Conservation (phyloP, 2,329 filamentous ascomycete species). For the Sporothrix pseudoabietina region DNA sequence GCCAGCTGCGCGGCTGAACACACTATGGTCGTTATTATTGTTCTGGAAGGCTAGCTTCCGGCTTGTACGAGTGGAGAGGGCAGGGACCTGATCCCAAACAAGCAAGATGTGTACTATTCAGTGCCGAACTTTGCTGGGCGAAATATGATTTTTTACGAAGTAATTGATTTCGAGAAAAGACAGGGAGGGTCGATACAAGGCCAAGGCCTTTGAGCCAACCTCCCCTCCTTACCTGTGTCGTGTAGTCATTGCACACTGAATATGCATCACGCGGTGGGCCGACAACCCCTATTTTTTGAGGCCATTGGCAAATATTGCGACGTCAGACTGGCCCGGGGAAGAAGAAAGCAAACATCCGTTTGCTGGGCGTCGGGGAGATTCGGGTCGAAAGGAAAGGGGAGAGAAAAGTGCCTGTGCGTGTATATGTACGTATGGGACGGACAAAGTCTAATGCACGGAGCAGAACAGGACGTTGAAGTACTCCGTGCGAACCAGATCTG, state of each 20-base stretch:
- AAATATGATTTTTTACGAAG: not conserved
- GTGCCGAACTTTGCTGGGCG: not conserved
- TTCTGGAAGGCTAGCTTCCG: conserved; percentile 14
- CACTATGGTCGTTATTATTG: not conserved
- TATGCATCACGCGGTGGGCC: conserved; percentile 7
- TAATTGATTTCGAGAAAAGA: not conserved
- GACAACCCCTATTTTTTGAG: conserved; percentile 10
- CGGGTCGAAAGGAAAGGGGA: not conserved
- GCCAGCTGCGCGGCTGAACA: not conserved
- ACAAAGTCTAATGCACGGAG: too few relatives aligned
- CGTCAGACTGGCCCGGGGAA: not conserved
- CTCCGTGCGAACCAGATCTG: not conserved
- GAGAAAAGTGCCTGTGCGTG: not conserved
- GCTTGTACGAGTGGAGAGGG: conserved; percentile 8
- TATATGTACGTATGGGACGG: not conserved
- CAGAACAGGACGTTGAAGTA: not conserved
- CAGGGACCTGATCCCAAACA: not conserved
- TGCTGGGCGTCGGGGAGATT: not conserved
- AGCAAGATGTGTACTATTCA: not conserved
- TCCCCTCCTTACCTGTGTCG: not conserved
- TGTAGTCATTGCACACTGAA: not conserved
- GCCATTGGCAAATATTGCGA: conserved; percentile 6
- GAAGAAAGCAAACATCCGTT: not conserved
- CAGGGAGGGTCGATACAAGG: not conserved
- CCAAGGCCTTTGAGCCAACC: not conserved